phyloP scores from a whole-genome alignment of 1,284 basidiomycete species.

The Austroboletus novae-zelandiae region DNA sequence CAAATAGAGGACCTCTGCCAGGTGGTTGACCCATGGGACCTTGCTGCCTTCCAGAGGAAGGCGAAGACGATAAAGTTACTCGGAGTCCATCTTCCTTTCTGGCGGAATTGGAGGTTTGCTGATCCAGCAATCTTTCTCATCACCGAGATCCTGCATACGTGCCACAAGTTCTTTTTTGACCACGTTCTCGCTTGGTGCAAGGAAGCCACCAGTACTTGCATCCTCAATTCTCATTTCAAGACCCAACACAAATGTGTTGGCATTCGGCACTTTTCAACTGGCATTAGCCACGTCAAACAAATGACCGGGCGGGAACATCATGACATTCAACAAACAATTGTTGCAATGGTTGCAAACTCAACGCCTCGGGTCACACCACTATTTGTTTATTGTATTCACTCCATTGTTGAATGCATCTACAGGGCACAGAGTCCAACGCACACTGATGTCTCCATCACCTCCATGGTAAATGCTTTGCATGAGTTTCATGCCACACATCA shows the following conservation, averaged over 20 bases:
- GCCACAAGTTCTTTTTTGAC: constrained; percentile 1
- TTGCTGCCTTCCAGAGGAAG: not conserved
- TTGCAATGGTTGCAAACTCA: not conserved
- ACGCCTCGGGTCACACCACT: not conserved
- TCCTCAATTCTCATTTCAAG: not conserved
- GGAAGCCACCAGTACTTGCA: not conserved
- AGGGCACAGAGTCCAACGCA: not conserved
- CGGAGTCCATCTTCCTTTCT: not conserved
- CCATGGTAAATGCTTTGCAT: not conserved
- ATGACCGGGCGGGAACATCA: not conserved
- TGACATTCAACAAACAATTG: not conserved
- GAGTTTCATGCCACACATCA: not conserved
- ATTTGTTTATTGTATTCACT: not conserved
- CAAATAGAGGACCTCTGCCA: too few relatives aligned
- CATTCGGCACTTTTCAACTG: not conserved
- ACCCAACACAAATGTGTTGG: constrained; percentile 1
- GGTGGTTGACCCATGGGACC: not conserved
- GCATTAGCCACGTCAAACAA: constrained; percentile 2
- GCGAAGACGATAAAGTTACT: not conserved
- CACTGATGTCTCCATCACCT: not conserved
- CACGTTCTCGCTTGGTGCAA: constrained; percentile 9
- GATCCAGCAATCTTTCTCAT: not conserved
- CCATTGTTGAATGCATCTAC: not conserved
- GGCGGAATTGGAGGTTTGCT: not conserved
- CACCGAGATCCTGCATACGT: not conserved